These are phyloP conservation scores for Byssochlamys sp. DNA, from an alignment of 2,329 filamentous ascomycete genomes.

Conservation along the genomic window DNA sequence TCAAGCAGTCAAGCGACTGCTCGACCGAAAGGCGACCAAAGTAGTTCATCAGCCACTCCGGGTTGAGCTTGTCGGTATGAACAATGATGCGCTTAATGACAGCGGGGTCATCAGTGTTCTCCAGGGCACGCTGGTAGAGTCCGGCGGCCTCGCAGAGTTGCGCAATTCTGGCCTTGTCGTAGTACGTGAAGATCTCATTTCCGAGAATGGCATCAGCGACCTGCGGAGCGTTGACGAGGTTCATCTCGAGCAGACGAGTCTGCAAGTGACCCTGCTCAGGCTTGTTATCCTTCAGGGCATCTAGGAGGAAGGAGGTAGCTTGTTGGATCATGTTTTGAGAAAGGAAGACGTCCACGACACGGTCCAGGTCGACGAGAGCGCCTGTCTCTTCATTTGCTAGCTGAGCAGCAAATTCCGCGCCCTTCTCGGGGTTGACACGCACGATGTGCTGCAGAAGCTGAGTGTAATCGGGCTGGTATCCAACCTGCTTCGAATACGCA, in stretches of 20 bases:
- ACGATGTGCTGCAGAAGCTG: constrained; percentile 86
- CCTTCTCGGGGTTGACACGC: constrained; percentile 83
- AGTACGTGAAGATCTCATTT: constrained; percentile 97
- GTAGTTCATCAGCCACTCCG: constrained; percentile 84
- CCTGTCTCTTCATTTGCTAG: constrained; percentile 82
- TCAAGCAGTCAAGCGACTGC: constrained; percentile 83
- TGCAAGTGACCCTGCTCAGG: constrained; percentile 89
- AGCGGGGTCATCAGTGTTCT: constrained; percentile 85
- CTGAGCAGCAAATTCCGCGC: constrained; percentile 83
- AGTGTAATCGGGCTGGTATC: constrained; percentile 93
- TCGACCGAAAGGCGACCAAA: constrained; percentile 93
- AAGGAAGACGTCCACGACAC: constrained; percentile 95
- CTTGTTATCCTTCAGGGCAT: constrained; percentile 87
- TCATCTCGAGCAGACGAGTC: constrained; percentile 95
- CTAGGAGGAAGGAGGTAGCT: constrained; percentile 92
- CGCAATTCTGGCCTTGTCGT: constrained; percentile 82
- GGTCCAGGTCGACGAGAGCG: constrained; percentile 80
- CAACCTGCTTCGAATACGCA: constrained; percentile 72
- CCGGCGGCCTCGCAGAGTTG: constrained; percentile 88
- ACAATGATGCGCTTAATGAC: constrained; percentile 85
- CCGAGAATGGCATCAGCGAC: constrained; percentile 95
- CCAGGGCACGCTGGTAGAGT: constrained; percentile 73
- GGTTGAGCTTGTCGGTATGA: constrained; percentile 71
- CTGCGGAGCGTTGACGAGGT: constrained; percentile 88
- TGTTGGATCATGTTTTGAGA: constrained; percentile 96